Percentiles rank a stretch among this genome's conserved stretches.
Evolutionary conservation across 805 yeast species (phyloP).

Genomic region (Priceomyces medius): DNA sequence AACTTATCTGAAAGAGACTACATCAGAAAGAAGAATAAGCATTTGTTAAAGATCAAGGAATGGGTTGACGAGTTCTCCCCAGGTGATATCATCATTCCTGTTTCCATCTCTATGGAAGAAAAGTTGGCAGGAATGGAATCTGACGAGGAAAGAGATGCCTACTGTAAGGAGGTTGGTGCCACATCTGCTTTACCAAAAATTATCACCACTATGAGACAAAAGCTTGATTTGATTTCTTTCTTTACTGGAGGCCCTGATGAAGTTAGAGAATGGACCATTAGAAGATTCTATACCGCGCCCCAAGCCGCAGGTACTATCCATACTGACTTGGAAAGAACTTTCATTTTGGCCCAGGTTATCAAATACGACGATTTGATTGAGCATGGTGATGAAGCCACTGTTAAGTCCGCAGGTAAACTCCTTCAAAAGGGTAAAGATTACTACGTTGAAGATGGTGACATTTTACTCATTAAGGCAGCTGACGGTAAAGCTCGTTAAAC

Average conservation of each 20-base stretch:
- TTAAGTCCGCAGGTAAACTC: slow-evolving; percentile 87
- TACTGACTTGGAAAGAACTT: slow-evolving; percentile 91
- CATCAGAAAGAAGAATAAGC: slow-evolving; percentile 85
- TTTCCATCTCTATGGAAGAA: slow-evolving; percentile 90
- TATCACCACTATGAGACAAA: slow-evolving; percentile 81
- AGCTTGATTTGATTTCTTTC: slow-evolving; percentile 84
- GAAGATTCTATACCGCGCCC: slow-evolving; percentile 93
- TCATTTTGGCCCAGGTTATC: slow-evolving; percentile 88
- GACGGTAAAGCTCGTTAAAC: slow-evolving; percentile 72
- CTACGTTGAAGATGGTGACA: slow-evolving; percentile 92
- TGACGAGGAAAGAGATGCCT: slow-evolving; percentile 76
- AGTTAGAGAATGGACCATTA: slow-evolving; percentile 97
- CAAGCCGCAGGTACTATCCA: slow-evolving; percentile 99
- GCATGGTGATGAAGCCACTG: slow-evolving; percentile 69
- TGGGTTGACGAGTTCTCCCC: slow-evolving; percentile 91
- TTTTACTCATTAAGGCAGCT: slow-evolving; percentile 89
- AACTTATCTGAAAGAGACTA: slow-evolving; percentile 89
- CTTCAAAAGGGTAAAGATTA: slow-evolving; percentile 92
- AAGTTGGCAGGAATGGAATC: slow-evolving; percentile 83
- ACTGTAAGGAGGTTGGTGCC: slow-evolving; percentile 72
- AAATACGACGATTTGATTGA: slow-evolving; percentile 79
- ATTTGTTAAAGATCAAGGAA: slow-evolving; percentile 72
- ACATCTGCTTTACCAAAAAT: slow-evolving; percentile 83
- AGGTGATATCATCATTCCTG: slow-evolving; percentile 83
- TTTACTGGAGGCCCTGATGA: slow-evolving; percentile 96